A percentile compares a stretch with the other conserved stretches of the same genome.
Evolutionary conservation across 2,329 filamentous ascomycete genomes (phyloP).

Genomic region (Pseudocercospora musae): DNA sequence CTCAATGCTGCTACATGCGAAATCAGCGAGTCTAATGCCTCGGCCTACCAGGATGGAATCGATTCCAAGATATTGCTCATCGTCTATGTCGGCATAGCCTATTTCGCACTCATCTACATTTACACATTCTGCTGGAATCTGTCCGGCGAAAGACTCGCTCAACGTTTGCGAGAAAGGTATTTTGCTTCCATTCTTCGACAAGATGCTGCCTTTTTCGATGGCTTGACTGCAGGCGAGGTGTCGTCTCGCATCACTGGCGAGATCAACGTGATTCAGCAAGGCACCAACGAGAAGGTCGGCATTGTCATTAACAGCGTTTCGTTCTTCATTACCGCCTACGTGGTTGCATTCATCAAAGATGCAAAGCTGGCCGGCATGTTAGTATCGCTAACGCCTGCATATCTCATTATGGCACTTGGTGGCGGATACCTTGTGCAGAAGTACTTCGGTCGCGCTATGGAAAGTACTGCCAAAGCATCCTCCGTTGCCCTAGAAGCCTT

Average conservation of each 20-base stretch:
- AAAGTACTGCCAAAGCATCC: constrained; percentile 56
- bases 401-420: constrained; percentile 56
- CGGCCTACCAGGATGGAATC: constrained; percentile 44
- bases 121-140: constrained; percentile 64
- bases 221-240: constrained; percentile 60
- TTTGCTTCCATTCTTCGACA: constrained; percentile 58
- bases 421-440: constrained; percentile 55
- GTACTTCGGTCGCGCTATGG: constrained; percentile 50
- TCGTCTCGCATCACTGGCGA: constrained; percentile 62
- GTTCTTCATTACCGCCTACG: constrained; percentile 66
- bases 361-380: constrained; percentile 62
- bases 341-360: constrained; percentile 65
- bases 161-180: constrained; percentile 60
- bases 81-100: constrained; percentile 63
- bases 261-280: constrained; percentile 63
- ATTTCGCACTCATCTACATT: constrained; percentile 52
- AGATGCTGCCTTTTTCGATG: constrained; percentile 63
- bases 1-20: constrained; percentile 58
- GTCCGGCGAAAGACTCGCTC: constrained; percentile 61
- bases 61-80: constrained; percentile 59
- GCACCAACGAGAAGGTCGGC: constrained; percentile 69
- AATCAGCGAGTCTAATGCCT: constrained; percentile 27
- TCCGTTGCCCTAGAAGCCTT: constrained; percentile 63
- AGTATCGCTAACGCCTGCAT: constrained; percentile 60
- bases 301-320: constrained; percentile 60